These are phyloP conservation scores for Aegilops speltoides DNA, from an alignment of 176 grass and related monocot species.

Conservation along the genomic window DNA sequence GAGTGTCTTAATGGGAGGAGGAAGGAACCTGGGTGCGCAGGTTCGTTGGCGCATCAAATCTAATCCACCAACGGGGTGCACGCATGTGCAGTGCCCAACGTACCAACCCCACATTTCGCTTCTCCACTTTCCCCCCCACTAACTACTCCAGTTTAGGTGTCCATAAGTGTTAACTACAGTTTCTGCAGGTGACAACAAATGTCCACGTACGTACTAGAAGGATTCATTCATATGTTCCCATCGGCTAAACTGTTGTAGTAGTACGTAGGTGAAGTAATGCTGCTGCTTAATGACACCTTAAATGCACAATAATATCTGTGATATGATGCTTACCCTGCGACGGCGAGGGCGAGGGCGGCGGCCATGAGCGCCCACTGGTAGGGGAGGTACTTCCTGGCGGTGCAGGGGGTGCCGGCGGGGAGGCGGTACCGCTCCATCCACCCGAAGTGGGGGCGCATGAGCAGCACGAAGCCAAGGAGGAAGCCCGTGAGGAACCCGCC, in stretches of 20 bases:
- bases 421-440: slow-evolving; percentile 67
- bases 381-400: slow-evolving; percentile 50
- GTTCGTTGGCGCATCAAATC: slow-evolving; percentile 8
- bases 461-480: slow-evolving; percentile 77
- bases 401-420: slow-evolving; percentile 41
- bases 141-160: too few relatives aligned
- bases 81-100: not conserved
- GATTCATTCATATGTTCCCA: not conserved
- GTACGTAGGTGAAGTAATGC: not conserved
- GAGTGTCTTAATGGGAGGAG: not conserved
- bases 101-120: not conserved
- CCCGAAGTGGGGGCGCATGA: slow-evolving; percentile 71
- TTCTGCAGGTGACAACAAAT: not conserved
- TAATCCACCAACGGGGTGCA: too few relatives aligned
- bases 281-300: too few relatives aligned
- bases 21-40: not conserved
- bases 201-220: not conserved
- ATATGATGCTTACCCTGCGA: slow-evolving; percentile 52
- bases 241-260: not conserved
- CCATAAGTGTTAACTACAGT: not conserved
- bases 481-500: slow-evolving; percentile 76
- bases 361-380: slow-evolving; percentile 69
- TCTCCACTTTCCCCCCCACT: not conserved
- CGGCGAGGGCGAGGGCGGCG: slow-evolving; percentile 34
- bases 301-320: too few relatives aligned